Base-by-base conservation (phyloP, 2,329 filamentous ascomycete genomes). In the Dryadomyces quercus-mongolicae region DNA sequence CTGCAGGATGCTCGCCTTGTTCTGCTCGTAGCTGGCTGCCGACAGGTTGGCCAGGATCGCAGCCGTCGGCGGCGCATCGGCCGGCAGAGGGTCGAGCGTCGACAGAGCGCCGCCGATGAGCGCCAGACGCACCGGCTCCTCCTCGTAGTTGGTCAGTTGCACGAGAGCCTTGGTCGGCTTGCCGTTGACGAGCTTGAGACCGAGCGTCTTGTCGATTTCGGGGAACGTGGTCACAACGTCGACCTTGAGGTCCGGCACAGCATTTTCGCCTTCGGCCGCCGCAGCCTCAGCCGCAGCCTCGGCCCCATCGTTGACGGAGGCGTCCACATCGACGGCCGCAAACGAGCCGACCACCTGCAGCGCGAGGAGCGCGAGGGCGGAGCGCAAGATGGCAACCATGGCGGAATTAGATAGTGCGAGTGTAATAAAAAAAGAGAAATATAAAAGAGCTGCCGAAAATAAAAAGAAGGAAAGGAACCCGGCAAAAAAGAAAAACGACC, bases 161-260 rank as follows among this genome's bases (percentile, higher is more conserved):
- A 98, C 74, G 53, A 94, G 72, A 40, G 90, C 86, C 69, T 87
- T 82, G 59, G 90, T 95, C 45, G 89, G 82, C 60, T 85, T 84
- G 65, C 90, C 89, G 68, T 98, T 98, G 75, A 97, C 81, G 62
- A 97, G 83, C 80, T 95, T 95, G 63, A 97, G 83, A 64, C 92
- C 93, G 63, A 96, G 93, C 70, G 95, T 84, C 25, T 9, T 38
- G 74, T 94, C 88, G 74, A 84, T 68, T 66, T 85, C 74, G 71
- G 80, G 72, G 74, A 82, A 80, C 68, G 74, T 75, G 56, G 84
- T 78, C 60, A 77, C 76, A 62, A 85, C 71, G 54, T 83, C 79
- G 68, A 86, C 82, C 59, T 82, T 80, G 63, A 86, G 68, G 60
- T 79, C 72, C 63, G 74, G 56, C 55, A 60, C 55, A 60, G 62